A percentile compares a stretch with the other conserved stretches of the same genome.
Evolutionary conservation across 2,329 filamentous ascomycete genomes (phyloP).

Genomic region (Didymella lethalis): DNA sequence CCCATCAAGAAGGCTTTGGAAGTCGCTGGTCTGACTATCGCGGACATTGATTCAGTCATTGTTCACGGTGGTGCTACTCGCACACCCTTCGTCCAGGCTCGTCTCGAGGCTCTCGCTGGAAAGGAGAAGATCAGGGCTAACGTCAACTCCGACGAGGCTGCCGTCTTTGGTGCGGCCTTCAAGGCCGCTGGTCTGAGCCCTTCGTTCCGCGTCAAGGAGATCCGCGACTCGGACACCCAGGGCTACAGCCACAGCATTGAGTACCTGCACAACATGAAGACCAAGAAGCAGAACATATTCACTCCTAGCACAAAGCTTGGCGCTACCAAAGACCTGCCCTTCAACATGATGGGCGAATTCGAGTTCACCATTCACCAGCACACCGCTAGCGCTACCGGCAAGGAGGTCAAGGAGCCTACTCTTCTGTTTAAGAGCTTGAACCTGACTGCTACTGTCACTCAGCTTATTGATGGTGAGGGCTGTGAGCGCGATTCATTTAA

Average conservation of each 20-base stretch:
- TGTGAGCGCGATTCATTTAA: conserved; percentile 79
- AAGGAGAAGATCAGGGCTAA: conserved; percentile 86
- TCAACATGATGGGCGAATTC: conserved; percentile 85
- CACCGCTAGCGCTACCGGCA: conserved; percentile 58
- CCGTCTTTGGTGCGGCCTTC: conserved; percentile 95
- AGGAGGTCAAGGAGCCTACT: conserved; percentile 65
- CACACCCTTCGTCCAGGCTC: conserved; percentile 92
- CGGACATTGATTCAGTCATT: conserved; percentile 87
- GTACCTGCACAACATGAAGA: conserved; percentile 74
- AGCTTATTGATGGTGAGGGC: conserved; percentile 78
- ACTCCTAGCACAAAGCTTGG: conserved; percentile 78
- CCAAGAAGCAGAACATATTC: conserved; percentile 83
- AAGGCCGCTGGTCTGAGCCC: conserved; percentile 91
- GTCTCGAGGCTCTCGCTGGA: conserved; percentile 78
- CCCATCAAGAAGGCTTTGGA: conserved; percentile 79
- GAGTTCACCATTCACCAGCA: conserved; percentile 81
- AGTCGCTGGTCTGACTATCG: conserved; percentile 73
- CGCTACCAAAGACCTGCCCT: conserved; percentile 80
- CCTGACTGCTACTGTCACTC: conserved; percentile 80
- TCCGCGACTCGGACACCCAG: conserved; percentile 79
- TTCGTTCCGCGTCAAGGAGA: conserved; percentile 98
- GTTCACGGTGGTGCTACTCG: conserved; percentile 89
- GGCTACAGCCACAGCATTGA: conserved; percentile 77
- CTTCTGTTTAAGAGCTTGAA: conserved; percentile 79
- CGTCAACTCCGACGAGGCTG: conserved; percentile 96